Evolutionary conservation across 1,284 basidiomycete species (phyloP).

Genomic region (Moesziomyces parantarcticus): DNA sequence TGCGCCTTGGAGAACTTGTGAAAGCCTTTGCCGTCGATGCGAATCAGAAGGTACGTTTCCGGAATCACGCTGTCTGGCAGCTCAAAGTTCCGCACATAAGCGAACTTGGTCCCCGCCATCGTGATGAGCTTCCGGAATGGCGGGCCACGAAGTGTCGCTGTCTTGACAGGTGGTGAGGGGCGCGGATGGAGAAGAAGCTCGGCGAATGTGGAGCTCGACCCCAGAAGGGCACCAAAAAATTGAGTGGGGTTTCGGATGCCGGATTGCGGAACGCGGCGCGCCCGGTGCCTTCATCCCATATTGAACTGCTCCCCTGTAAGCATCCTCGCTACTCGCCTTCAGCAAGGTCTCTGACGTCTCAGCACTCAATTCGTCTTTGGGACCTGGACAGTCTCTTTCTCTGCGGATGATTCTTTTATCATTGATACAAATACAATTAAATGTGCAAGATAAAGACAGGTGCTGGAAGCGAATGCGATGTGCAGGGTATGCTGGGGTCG

Average conservation of each 20-base stretch:
- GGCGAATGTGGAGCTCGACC: constrained; percentile 13
- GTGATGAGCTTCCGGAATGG: background rate
- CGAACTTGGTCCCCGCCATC: constrained; percentile 92
- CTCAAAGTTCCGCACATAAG: constrained; percentile 91
- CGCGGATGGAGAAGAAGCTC: background rate
- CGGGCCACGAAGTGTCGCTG: background rate
- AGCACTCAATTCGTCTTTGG: too few relatives aligned
- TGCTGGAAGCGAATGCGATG: background rate
- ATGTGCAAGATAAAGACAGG: background rate
- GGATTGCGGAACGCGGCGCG: constrained; percentile 23
- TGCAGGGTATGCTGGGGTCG: background rate
- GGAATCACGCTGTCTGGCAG: constrained; percentile 86
- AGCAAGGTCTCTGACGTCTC: too few relatives aligned
- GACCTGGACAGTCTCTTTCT: too few relatives aligned
- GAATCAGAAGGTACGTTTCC: constrained; percentile 83
- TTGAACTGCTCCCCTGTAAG: too few relatives aligned
- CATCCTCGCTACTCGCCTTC: too few relatives aligned
- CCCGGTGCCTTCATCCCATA: too few relatives aligned
- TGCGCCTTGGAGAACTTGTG: constrained; percentile 92
- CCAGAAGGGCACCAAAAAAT: constrained; percentile 1
- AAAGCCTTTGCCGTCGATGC: constrained; percentile 93
- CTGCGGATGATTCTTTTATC: background rate
- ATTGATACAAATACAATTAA: background rate
- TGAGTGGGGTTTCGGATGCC: constrained; percentile 11
- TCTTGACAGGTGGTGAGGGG: background rate